Evolutionary conservation across 148 eudicot genomes (phyloP).

Genomic region (Arctostaphylos glauca): DNA sequence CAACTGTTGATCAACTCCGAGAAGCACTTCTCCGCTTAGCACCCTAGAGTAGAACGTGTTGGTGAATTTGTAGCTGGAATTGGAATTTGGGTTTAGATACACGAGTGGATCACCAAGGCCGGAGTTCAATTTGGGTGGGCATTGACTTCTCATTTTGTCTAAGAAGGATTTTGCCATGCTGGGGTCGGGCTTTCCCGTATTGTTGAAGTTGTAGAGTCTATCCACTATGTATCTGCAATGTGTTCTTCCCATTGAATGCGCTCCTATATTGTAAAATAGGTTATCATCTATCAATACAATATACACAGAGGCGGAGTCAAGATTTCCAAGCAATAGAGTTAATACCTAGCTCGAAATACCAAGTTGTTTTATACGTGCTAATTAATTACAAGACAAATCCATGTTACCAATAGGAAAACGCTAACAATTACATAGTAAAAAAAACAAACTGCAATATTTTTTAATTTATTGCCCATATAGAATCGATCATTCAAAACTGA

Average conservation of each 20-base stretch:
- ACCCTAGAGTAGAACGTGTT: slow-evolving; percentile 48
- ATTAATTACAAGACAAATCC: too few species aligned
- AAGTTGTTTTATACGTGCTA: too few species aligned
- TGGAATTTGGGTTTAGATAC: slow-evolving; percentile 38
- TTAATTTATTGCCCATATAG: too few species aligned
- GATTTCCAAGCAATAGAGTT: too few species aligned
- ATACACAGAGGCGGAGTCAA: too few species aligned
- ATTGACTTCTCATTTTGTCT: slow-evolving; percentile 33
- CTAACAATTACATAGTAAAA: too few species aligned
- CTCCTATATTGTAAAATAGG: slow-evolving; percentile 32
- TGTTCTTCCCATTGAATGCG: slow-evolving; percentile 62
- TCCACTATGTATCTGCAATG: slow-evolving; percentile 52
- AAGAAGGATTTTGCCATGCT: slow-evolving; percentile 33
- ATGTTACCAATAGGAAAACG: too few species aligned
- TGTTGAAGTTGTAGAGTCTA: slow-evolving; percentile 65
- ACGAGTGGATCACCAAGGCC: slow-evolving; percentile 50
- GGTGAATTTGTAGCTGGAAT: slow-evolving; percentile 33
- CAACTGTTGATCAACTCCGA: slow-evolving; percentile 54
- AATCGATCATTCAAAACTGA: too few species aligned
- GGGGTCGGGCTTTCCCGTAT: slow-evolving; percentile 64
- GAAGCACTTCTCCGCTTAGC: slow-evolving; percentile 35
- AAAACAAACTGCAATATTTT: too few species aligned
- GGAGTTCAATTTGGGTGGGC: slow-evolving; percentile 33
- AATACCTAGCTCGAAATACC: too few species aligned
- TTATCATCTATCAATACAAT: too few species aligned